Evolutionary conservation across 2,329 filamentous ascomycete species (phyloP).

Genomic region (Cladophialophora immunda): DNA sequence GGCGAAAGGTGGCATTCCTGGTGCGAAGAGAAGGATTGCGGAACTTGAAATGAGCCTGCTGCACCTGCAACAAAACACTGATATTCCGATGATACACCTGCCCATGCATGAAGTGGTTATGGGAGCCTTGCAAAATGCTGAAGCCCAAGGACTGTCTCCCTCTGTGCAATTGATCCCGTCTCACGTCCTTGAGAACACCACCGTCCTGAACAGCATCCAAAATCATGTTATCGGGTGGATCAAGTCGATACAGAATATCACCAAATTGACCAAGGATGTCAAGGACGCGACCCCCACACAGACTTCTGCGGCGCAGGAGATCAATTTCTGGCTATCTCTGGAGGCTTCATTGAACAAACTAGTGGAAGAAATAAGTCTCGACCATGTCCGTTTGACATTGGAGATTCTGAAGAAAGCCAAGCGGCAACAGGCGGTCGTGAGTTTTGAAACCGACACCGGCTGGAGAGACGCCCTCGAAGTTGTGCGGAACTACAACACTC

Average conservation of each 20-base stretch:
- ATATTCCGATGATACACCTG: conserved; percentile 91
- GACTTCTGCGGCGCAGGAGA: conserved; percentile 90
- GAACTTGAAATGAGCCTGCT: conserved; percentile 90
- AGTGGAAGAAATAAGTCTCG: conserved; percentile 84
- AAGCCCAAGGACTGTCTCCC: conserved; percentile 70
- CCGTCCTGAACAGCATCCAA: conserved; percentile 92
- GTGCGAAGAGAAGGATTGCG: conserved; percentile 96
- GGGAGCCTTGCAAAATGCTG: conserved; percentile 80
- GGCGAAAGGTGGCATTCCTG: conserved; percentile 90
- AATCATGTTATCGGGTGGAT: conserved; percentile 97
- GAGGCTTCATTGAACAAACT: conserved; percentile 92
- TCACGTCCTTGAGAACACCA: conserved; percentile 82
- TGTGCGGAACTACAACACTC: conserved; percentile 97
- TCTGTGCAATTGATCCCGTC: conserved; percentile 80
- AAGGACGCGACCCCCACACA: conserved; percentile 59
- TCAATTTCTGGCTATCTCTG: conserved; percentile 99
- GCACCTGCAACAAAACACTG: conserved; percentile 95
- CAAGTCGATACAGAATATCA: conserved; percentile 96
- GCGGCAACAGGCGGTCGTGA: conserved; percentile 96
- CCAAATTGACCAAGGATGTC: conserved; percentile 84
- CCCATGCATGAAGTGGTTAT: conserved; percentile 90
- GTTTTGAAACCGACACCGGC: conserved; percentile 94
- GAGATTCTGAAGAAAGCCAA: conserved; percentile 97
- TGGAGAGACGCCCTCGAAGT: conserved; percentile 94
- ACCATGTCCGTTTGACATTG: conserved; percentile 88